phyloP scores from a whole-genome alignment of 163 green algal genomes.

The Scenedesmus sp. region DNA sequence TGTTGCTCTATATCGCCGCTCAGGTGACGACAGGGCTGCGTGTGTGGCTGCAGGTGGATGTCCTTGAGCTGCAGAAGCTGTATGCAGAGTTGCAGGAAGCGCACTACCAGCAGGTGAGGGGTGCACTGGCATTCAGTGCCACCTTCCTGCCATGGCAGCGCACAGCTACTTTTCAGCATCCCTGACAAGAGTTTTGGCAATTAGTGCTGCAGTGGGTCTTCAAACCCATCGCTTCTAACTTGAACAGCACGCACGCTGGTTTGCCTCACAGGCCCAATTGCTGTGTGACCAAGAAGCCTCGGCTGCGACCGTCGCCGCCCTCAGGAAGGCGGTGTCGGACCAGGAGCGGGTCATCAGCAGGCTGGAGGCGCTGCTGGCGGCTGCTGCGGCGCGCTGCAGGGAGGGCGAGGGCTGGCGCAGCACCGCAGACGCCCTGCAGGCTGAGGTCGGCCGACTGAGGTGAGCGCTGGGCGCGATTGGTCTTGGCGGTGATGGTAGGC shows the following conservation, averaged over 20 bases:
- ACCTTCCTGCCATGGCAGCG: too few relatives aligned
- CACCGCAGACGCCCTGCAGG: constrained; percentile 49
- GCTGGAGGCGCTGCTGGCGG: constrained; percentile 60
- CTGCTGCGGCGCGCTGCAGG: constrained; percentile 47
- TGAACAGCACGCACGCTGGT: neutral
- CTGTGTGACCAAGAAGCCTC: constrained; percentile 30
- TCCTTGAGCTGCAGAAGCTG: constrained; percentile 70
- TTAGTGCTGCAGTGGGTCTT: too few relatives aligned
- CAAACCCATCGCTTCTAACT: neutral
- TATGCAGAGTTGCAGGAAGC: constrained; percentile 76
- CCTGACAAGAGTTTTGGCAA: too few relatives aligned
- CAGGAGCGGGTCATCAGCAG: constrained; percentile 67
- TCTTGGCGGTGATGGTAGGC: too few relatives aligned
- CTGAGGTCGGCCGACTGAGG: constrained; percentile 46
- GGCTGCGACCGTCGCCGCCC: neutral
- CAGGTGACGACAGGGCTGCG: too few relatives aligned
- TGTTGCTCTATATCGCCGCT: too few relatives aligned
- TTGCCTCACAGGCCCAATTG: constrained; percentile 29
- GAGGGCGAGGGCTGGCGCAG: constrained; percentile 40
- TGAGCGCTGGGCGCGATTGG: neutral
- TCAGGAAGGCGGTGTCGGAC: constrained; percentile 61
- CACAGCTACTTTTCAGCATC: too few relatives aligned
- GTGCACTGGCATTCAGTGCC: neutral
- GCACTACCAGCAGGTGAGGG: constrained; percentile 68
- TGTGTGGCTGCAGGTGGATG: constrained; percentile 59